Evolutionary conservation across 345 rosid species (phyloP).

Genomic region (Citrus glauca): DNA sequence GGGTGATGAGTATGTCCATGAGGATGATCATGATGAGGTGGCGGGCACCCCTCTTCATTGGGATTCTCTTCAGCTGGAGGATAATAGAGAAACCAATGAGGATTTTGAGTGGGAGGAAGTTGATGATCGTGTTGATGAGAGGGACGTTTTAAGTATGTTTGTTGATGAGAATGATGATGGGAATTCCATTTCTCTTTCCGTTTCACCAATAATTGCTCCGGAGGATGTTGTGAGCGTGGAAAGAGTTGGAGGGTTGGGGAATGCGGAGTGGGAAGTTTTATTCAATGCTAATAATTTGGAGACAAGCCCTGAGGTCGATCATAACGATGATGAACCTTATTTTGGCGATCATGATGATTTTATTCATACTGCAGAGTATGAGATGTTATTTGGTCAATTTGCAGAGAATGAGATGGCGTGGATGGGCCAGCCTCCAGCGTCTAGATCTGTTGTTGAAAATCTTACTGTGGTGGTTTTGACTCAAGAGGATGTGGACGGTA

Average conservation of each 20-base stretch:
- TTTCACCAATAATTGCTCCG: conserved; percentile 46
- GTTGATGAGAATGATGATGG: conserved; percentile 59
- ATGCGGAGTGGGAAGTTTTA: conserved; percentile 79
- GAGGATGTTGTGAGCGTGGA: conserved; percentile 54
- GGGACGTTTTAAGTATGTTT: conserved; percentile 54
- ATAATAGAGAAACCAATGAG: conserved; percentile 51
- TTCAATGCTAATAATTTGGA: conserved; percentile 62
- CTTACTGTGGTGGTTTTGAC: conserved; percentile 54
- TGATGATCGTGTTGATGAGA: conserved; percentile 60
- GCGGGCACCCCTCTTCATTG: conserved; percentile 54
- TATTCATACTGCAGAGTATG: conserved; percentile 61
- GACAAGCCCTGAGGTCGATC: conserved; percentile 40
- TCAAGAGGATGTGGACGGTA: conserved; percentile 42
- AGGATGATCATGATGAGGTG: conserved; percentile 45
- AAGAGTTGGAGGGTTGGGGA: conserved; percentile 45
- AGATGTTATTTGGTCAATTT: conserved; percentile 73
- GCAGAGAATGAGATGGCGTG: conserved; percentile 59
- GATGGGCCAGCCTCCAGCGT: conserved; percentile 68
- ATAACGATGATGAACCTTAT: conserved; percentile 38
- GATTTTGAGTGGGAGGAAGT: conserved; percentile 97
- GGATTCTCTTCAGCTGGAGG: conserved; percentile 79
- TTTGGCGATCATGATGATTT: conserved; percentile 55
- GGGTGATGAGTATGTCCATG: conserved; percentile 46
- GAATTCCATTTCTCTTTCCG: conserved; percentile 52
- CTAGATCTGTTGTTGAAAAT: conserved; percentile 50